Conservation (phyloP, 768 basidiomycete genomes). For the Russula foetens region DNA sequence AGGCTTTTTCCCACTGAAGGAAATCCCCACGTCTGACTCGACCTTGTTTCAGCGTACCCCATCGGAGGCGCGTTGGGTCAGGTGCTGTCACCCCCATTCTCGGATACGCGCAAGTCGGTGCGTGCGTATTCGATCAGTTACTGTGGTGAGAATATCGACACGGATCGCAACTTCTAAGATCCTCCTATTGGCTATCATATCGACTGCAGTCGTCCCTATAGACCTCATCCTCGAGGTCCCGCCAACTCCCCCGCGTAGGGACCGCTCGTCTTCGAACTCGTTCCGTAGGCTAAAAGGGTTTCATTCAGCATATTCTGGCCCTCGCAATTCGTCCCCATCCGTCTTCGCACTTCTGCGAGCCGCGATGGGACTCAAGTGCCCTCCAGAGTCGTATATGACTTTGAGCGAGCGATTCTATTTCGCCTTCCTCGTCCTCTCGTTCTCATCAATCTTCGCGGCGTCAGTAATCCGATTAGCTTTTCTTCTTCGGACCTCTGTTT, state of each 20-base stretch:
- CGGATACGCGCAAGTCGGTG: slow-evolving; percentile 48
- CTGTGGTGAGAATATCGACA: not conserved
- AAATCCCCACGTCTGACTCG: not conserved
- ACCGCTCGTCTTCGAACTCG: not conserved
- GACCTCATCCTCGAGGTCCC: slow-evolving; percentile 52
- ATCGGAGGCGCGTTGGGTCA: slow-evolving; percentile 69
- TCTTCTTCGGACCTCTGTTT: not conserved
- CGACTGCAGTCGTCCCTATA: slow-evolving; percentile 53
- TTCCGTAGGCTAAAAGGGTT: not conserved
- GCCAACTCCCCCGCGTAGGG: slow-evolving; percentile 71
- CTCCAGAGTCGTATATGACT: slow-evolving; percentile 48
- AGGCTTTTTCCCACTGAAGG: not conserved
- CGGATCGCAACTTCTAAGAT: slow-evolving; percentile 37
- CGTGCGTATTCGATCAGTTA: not conserved
- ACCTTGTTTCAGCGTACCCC: slow-evolving; percentile 49
- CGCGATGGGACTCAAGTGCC: slow-evolving; percentile 36
- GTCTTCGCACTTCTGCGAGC: slow-evolving; percentile 47
- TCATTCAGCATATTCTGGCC: slow-evolving; percentile 53
- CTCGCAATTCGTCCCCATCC: slow-evolving; percentile 41
- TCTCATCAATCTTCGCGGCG: slow-evolving; percentile 59
- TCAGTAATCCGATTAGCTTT: slow-evolving; percentile 29
- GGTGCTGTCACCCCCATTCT: slow-evolving; percentile 55
- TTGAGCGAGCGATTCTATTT: slow-evolving; percentile 64
- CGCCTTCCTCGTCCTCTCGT: slow-evolving; percentile 45
- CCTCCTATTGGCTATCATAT: slow-evolving; percentile 62